Evolutionary conservation across 805 yeast genomes (phyloP), one percentile per base, ranked within the genome.

Genomic region (Yamadazyma tumulicola): DNA sequence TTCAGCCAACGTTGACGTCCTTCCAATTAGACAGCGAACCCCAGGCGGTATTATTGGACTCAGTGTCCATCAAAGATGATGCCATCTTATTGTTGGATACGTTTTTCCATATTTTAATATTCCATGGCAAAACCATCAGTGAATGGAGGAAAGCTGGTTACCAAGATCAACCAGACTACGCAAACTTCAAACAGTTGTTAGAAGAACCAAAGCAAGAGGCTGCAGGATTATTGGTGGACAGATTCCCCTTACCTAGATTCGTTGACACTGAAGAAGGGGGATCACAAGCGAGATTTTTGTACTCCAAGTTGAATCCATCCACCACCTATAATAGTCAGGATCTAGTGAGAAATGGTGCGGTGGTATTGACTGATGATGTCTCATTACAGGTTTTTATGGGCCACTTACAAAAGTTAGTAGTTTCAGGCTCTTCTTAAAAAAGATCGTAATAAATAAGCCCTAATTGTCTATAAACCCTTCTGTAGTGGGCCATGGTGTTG

Each of bases 131-230:
- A 53, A 84, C 93, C 24, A 82, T 94, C 45, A 96, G 97, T 4
- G 86, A 80, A 52, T 94, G 98, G 98, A 82, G 97, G 63, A 85
- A 85, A 54, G 86, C 86, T 14, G 94, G 96, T 9, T 93, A 88
- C 59, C 96, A 93, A 61, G 88, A 89, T 47, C 85, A 80, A 52
- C 85, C 81, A 35, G 96, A 86, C 47, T 93, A 88, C 59, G 91
- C 79, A 22, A 86, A 87, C 52, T 87, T 93, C 66, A 85, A 85
- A 61, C 78, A 75, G 36, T 75, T 93, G 59, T 76, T 93, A 51
- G 91, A 86, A 40, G 89, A 81, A 45, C 96, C 98, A 29, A 81
- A 86, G 53, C 74, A 74, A 35, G 99, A 93, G 61, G 97, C 97
- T 15, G 91, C 95, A 5, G 87, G 83, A 49, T 71, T 94, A 45